Evolutionary conservation across 1,284 basidiomycete genomes (phyloP).

Genomic region (Xerocomus amazonicus): DNA sequence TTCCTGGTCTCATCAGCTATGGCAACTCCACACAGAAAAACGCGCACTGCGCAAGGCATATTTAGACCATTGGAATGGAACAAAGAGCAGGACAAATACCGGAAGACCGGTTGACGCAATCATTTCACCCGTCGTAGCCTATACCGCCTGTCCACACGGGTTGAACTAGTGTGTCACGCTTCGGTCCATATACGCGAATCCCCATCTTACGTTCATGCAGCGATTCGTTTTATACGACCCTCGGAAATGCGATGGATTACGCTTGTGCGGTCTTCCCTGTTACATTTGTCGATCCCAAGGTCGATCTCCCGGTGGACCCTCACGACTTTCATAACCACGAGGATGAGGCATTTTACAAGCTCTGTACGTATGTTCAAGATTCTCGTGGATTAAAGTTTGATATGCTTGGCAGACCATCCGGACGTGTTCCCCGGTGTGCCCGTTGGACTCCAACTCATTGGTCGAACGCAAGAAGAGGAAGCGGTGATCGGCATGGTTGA

Average conservation of each 20-base stretch:
- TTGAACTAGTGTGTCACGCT: slow-evolving; percentile 39
- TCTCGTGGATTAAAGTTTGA: background rate
- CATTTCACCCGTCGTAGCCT: slow-evolving; percentile 54
- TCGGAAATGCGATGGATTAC: slow-evolving; percentile 72
- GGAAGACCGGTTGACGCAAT: slow-evolving; percentile 65
- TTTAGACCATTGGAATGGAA: slow-evolving; percentile 58
- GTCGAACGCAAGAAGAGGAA: slow-evolving; percentile 69
- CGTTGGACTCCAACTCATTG: slow-evolving; percentile 68
- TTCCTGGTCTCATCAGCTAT: slow-evolving; percentile 36
- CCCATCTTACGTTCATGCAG: slow-evolving; percentile 21
- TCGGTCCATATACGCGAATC: background rate
- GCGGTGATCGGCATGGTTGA: slow-evolving; percentile 65
- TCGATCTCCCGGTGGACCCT: slow-evolving; percentile 44
- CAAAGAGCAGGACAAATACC: slow-evolving; percentile 46
- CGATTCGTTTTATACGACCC: slow-evolving; percentile 50
- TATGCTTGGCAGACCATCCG: slow-evolving; percentile 52
- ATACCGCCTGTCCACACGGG: slow-evolving; percentile 56
- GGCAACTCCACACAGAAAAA: slow-evolving; percentile 54
- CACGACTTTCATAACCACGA: slow-evolving; percentile 46
- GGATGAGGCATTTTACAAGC: slow-evolving; percentile 54
- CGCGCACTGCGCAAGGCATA: slow-evolving; percentile 48
- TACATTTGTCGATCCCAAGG: slow-evolving; percentile 49
- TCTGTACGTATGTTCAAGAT: slow-evolving; percentile 43
- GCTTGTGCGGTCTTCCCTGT: slow-evolving; percentile 66
- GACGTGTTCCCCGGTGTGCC: slow-evolving; percentile 58